phyloP scores from a whole-genome alignment of 2,329 filamentous ascomycete species.

The Sporothrix euskadiensis region DNA sequence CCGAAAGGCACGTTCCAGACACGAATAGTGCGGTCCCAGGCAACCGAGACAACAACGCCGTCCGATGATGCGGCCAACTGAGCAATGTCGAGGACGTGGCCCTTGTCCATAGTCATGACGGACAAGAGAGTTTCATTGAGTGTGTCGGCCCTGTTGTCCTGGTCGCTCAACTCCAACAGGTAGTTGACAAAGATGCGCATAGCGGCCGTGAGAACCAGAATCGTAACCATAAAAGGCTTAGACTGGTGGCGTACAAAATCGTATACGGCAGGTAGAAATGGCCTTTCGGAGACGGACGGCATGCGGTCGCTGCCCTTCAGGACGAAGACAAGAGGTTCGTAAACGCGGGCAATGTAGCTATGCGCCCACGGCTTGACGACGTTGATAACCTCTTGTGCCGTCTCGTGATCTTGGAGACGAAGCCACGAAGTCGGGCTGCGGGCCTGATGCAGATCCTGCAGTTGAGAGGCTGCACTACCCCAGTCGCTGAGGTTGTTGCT shows the following conservation, averaged over 20 bases:
- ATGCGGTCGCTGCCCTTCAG: constrained; percentile 67
- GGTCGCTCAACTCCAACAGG: constrained; percentile 55
- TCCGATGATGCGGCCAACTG: constrained; percentile 62
- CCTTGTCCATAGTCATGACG: constrained; percentile 60
- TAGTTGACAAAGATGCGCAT: constrained; percentile 73
- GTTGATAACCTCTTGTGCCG: constrained; percentile 73
- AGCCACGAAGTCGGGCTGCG: constrained; percentile 77
- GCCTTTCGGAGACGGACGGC: constrained; percentile 51
- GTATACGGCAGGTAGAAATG: constrained; percentile 59
- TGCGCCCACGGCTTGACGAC: constrained; percentile 70
- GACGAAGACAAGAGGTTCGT: constrained; percentile 73
- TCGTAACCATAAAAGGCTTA: constrained; percentile 60
- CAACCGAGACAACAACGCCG: constrained; percentile 68
- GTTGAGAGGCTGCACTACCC: constrained; percentile 44
- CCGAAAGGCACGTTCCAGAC: constrained; percentile 62
- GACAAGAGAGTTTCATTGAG: constrained; percentile 53
- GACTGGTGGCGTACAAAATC: constrained; percentile 67
- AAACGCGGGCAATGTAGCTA: constrained; percentile 72
- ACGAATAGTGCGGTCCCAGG: constrained; percentile 67
- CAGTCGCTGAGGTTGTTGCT: constrained; percentile 34
- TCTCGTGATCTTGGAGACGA: constrained; percentile 74
- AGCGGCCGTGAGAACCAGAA: constrained; percentile 63
- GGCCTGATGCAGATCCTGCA: constrained; percentile 69
- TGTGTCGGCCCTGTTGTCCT: constrained; percentile 43
- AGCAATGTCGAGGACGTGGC: constrained; percentile 69